A percentile compares a stretch with the other conserved stretches of the same genome.
These are phyloP conservation scores for Wickerhamomyces mucosus DNA, from an alignment of 805 yeast genomes.

Conservation along the genomic window DNA sequence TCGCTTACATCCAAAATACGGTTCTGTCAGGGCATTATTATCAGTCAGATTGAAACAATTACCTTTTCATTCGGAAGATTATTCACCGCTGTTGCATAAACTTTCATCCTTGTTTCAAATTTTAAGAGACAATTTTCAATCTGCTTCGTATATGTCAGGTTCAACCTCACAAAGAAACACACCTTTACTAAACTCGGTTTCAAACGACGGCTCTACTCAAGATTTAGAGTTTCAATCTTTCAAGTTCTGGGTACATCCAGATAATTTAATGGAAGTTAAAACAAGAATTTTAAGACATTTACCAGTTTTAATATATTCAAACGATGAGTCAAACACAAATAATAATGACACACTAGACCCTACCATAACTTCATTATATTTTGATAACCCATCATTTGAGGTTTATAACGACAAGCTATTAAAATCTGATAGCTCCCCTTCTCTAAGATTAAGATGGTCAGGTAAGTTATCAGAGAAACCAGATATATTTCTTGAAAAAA, in stretches of 20 bases:
- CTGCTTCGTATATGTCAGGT: constrained; percentile 18
- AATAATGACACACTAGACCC: constrained; percentile 55
- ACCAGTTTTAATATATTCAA: constrained; percentile 74
- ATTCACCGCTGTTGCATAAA: constrained; percentile 81
- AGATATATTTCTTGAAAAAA: constrained; percentile 75
- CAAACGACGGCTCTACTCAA: constrained; percentile 17
- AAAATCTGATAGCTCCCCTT: constrained; percentile 58
- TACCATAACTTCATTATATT: constrained; percentile 74
- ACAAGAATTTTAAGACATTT: constrained; percentile 89
- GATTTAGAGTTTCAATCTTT: constrained; percentile 45
- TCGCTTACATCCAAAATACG: constrained; percentile 72
- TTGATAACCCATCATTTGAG: constrained; percentile 77
- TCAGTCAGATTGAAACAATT: constrained; percentile 79
- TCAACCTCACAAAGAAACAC: constrained; percentile 14
- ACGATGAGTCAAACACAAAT: constrained; percentile 27
- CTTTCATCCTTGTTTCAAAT: constrained; percentile 74
- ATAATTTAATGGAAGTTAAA: constrained; percentile 92
- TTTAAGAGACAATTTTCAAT: constrained; percentile 58
- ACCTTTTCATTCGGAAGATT: constrained; percentile 93
- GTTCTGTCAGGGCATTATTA: constrained; percentile 79
- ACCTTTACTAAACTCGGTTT: constrained; percentile 13
- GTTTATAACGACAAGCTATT: constrained; percentile 77
- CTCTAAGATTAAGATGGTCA: constrained; percentile 83
- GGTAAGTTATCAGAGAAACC: constrained; percentile 74
- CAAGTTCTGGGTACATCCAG: constrained; percentile 97